Percentiles rank a stretch among this genome's conserved stretches.
Evolutionary conservation across 2,329 filamentous ascomycete genomes (phyloP).

Genomic region (Aureobasidium sp.): DNA sequence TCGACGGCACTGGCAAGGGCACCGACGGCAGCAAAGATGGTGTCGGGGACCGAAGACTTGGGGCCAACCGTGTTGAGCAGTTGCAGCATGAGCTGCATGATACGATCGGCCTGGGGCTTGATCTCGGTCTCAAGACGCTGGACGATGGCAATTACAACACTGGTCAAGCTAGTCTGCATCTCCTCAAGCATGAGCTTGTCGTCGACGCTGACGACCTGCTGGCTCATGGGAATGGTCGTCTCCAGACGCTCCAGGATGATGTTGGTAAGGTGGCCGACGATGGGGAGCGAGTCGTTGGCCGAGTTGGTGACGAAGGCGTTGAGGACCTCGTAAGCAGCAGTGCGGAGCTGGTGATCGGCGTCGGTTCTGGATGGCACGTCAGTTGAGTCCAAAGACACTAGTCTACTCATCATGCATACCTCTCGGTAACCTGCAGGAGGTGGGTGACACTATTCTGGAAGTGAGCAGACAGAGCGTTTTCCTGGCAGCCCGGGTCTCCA

Average conservation of each 20-base stretch:
- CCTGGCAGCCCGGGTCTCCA: constrained; percentile 68
- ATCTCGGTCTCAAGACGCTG: constrained; percentile 88
- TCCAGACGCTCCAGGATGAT: constrained; percentile 87
- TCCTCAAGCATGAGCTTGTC: constrained; percentile 94
- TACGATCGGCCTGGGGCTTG: constrained; percentile 78
- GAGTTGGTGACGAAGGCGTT: constrained; percentile 90
- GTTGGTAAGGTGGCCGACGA: constrained; percentile 74
- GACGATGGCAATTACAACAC: constrained; percentile 84
- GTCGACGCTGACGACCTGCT: constrained; percentile 92
- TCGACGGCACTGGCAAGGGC: constrained; percentile 86
- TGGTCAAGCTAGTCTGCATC: constrained; percentile 92
- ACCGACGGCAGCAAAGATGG: constrained; percentile 84
- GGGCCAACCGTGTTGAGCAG: constrained; percentile 67
- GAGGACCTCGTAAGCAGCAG: constrained; percentile 92
- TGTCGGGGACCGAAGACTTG: constrained; percentile 92
- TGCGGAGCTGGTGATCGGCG: constrained; percentile 80
- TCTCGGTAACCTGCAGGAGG: constrained; percentile 76
- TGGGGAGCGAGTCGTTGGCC: constrained; percentile 72
- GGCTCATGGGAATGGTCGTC: constrained; percentile 79
- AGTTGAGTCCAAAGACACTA: constrained; percentile 11
- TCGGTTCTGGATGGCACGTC: constrained; percentile 43
- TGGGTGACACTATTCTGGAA: constrained; percentile 88
- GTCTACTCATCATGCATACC: constrained; percentile 30
- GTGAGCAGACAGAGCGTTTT: constrained; percentile 79
- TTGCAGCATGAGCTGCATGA: constrained; percentile 83